Evolutionary conservation across 331 rosid species (phyloP).

Genomic region (Erythrophleum ivorense): DNA sequence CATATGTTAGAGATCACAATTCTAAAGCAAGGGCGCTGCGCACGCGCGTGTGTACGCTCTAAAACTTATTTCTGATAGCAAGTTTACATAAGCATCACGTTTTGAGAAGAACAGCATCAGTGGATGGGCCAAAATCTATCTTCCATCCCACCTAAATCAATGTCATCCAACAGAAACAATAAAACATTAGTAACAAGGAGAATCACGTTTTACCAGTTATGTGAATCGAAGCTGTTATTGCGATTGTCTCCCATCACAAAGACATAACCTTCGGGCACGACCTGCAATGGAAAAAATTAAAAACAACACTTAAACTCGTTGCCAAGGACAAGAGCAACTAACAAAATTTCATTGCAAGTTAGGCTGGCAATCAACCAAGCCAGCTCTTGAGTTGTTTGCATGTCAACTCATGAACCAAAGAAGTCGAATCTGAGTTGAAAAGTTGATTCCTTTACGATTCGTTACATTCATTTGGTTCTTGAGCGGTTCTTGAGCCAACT

Average conservation of each 20-base stretch:
- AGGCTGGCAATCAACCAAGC: not conserved
- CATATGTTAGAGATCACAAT: slow-evolving; percentile 28
- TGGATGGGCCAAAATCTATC: slow-evolving; percentile 30
- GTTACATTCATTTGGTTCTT: not conserved
- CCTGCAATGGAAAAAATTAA: slow-evolving; percentile 53
- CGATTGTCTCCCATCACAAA: slow-evolving; percentile 98
- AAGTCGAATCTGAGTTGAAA: not conserved
- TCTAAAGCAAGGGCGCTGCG: not conserved
- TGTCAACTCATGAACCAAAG: not conserved
- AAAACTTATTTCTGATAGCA: slow-evolving; percentile 25
- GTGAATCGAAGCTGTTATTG: slow-evolving; percentile 93
- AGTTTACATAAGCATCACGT: slow-evolving; percentile 42
- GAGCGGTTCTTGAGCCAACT: not conserved
- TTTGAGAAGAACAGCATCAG: slow-evolving; percentile 39
- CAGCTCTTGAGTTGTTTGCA: not conserved
- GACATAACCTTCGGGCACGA: slow-evolving; percentile 90
- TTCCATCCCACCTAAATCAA: slow-evolving; percentile 41
- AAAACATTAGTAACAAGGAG: slow-evolving; percentile 36
- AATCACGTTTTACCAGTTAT: slow-evolving; percentile 71
- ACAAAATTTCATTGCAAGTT: slow-evolving; percentile 7
- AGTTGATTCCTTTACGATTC: not conserved
- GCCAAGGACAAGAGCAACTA: slow-evolving; percentile 16
- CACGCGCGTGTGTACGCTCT: not conserved
- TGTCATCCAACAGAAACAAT: slow-evolving; percentile 35
- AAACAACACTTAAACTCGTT: slow-evolving; percentile 18